These are phyloP conservation scores for Hygrophila difformis DNA, from an alignment of 257 asterid genomes.

Conservation along the genomic window DNA sequence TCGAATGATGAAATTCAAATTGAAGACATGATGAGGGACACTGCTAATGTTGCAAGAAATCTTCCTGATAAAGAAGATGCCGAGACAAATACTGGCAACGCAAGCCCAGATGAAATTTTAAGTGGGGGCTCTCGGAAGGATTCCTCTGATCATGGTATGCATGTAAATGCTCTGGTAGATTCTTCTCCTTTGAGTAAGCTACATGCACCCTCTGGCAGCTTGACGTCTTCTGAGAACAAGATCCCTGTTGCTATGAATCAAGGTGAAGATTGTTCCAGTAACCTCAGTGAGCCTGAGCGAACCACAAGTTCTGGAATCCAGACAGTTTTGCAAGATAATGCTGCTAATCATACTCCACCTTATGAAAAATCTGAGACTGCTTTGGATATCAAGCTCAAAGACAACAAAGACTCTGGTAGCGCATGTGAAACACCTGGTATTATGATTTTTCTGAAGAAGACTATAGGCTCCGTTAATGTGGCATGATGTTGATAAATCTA, in stretches of 20 bases:
- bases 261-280: constrained; percentile 22
- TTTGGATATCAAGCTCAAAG: constrained; percentile 7
- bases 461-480: constrained; percentile 8
- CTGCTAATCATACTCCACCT: constrained; percentile 7
- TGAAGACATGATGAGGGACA: constrained; percentile 13
- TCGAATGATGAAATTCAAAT: constrained; percentile 13
- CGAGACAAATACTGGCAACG: constrained; percentile 5
- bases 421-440: constrained; percentile 27
- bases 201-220: not conserved
- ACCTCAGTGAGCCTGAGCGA: constrained; percentile 13
- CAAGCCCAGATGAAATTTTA: constrained; percentile 12
- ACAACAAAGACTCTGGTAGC: not conserved
- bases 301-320: constrained; percentile 7
- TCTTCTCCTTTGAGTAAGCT: constrained; percentile 5
- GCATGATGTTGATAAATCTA: constrained; percentile 20
- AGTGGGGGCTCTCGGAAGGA: constrained; percentile 15
- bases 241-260: not conserved
- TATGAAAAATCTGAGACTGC: constrained; percentile 8
- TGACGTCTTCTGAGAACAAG: constrained; percentile 11
- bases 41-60: constrained; percentile 10
- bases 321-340: constrained; percentile 10
- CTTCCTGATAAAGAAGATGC: constrained; percentile 13
- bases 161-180: constrained; percentile 11
- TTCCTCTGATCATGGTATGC: constrained; percentile 12
- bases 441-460: constrained; percentile 15